A percentile compares a stretch with the other conserved stretches of the same genome.
phyloP scores from a whole-genome alignment of 2,329 filamentous ascomycete species.

The Aspergillus thermomutatus region DNA sequence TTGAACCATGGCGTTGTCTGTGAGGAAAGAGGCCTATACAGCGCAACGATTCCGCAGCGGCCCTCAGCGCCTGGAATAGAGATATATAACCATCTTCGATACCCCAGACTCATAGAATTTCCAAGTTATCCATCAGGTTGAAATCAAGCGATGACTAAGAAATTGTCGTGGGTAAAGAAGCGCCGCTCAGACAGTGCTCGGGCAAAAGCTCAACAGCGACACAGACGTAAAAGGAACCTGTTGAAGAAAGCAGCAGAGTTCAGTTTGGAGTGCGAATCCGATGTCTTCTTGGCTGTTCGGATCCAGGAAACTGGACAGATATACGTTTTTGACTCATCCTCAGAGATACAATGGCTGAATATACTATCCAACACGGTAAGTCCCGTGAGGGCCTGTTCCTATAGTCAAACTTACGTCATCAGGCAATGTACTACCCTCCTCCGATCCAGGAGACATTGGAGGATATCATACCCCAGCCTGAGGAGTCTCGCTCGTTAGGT shows the following conservation, averaged over 20 bases:
- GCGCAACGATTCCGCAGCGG: no score
- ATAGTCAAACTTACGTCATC: conserved; percentile 1
- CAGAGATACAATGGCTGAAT: conserved; percentile 3
- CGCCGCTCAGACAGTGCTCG: conserved; percentile 12
- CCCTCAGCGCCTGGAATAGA: no score
- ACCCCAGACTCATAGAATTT: not conserved
- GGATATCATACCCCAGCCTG: not conserved
- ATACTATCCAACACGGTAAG: conserved; percentile 8
- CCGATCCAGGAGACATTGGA: not conserved
- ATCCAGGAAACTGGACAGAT: conserved; percentile 15
- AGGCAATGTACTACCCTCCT: conserved; percentile 6
- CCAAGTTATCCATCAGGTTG: not conserved
- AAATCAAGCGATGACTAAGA: conserved; percentile 4
- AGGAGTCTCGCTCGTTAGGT: no score
- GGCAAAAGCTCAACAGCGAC: conserved; percentile 16
- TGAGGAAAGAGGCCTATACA: no score
- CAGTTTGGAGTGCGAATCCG: conserved; percentile 15
- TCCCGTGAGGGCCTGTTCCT: not conserved
- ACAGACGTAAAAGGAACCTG: conserved; percentile 12
- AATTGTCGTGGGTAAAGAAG: conserved; percentile 9
- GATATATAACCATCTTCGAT: no score
- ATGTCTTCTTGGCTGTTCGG: conserved; percentile 13
- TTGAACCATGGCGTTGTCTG: not conserved
- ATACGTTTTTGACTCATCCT: conserved; percentile 18
- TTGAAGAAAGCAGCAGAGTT: conserved; percentile 19